A percentile compares a stretch with the other conserved stretches of the same genome.
phyloP scores from a whole-genome alignment of 176 grass and related monocot genomes.

The Elaeis guineensis region DNA sequence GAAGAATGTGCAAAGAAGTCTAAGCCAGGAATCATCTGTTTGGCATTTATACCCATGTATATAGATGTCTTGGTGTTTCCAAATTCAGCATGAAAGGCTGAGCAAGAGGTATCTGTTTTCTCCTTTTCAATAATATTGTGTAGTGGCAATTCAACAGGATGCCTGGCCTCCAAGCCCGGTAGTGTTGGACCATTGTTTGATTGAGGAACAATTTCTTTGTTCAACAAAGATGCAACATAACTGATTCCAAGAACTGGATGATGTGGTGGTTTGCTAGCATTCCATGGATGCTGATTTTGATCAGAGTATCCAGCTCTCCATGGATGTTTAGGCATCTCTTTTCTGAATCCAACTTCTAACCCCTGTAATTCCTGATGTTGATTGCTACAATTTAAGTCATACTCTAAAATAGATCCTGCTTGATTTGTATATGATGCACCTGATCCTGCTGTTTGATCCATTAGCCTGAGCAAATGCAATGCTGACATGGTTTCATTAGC shows the following conservation, averaged over 20 bases:
- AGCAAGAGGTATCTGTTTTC: background rate
- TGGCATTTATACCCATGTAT: background rate
- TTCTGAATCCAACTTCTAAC: constrained; percentile 13
- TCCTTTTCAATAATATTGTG: background rate
- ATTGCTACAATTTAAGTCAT: constrained; percentile 7
- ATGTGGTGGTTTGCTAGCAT: constrained; percentile 34
- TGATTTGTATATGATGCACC: constrained; percentile 20
- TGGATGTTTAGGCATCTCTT: constrained; percentile 15
- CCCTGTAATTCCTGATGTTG: constrained; percentile 21
- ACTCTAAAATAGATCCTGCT: constrained; percentile 19
- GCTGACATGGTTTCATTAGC: constrained; percentile 45
- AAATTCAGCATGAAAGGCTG: background rate
- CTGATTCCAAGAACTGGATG: constrained; percentile 63
- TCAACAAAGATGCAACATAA: constrained; percentile 42
- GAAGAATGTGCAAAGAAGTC: background rate
- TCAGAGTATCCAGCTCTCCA: constrained; percentile 25
- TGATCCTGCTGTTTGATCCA: constrained; percentile 35
- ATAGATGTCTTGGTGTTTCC: background rate
- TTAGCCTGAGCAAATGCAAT: constrained; percentile 49
- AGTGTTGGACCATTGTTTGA: background rate
- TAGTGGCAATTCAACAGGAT: background rate
- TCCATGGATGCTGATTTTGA: constrained; percentile 23
- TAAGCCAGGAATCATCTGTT: background rate
- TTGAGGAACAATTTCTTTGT: constrained; percentile 55
- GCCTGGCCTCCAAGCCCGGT: too few species aligned